Base-by-base conservation (phyloP, 768 basidiomycete species). In the Xanthoconium purpureum region DNA sequence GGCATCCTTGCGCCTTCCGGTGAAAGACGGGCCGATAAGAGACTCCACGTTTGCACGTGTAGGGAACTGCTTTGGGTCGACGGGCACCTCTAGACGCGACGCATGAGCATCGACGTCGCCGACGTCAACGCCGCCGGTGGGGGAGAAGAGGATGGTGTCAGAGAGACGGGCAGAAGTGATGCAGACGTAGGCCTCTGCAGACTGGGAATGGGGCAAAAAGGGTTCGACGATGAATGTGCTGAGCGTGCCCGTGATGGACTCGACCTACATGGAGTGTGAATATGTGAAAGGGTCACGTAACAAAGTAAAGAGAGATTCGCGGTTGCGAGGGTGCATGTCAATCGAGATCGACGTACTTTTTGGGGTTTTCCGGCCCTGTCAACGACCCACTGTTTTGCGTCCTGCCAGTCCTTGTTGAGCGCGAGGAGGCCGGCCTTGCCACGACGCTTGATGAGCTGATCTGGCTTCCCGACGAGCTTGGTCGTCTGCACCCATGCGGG, bases 51-150 rank as follows among this genome's bases (percentile, higher is more conserved):
- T 76, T 52, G 87, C 82, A 66, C 94, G 89, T 3, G 86, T 80
- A 39, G 96, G 97, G 84, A 98, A 97, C 30, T 74, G 75, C 46
- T 64, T 76, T 74, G 65, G 35, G 35, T 62, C 78, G 54, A 97
- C 91, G 43, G 89, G 87, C 62, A 98, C 76, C 65, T 86, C 80
- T 59, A 99, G 87, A 63, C 88, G 88, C 66, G 95, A 85, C 3
- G 96, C 95, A 75, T 99, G 98, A 63, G 94, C 88, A 65, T 99
- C 94, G 69, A 98, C 97, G 74, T 99, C 95, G 60, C 97, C 97
- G 61, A 98, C 87, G 65, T 99, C 97, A 49, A 99, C 94, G 80
- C 97, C 97, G 61, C 97, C 97, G 70, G 98, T 94, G 73, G 97
- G 94, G 33, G 94, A 97, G 84, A 98, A 99, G 71, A 98, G 91